phyloP scores from a whole-genome alignment of 192 early-diverging fungal species.

The Backusella luteola region DNA sequence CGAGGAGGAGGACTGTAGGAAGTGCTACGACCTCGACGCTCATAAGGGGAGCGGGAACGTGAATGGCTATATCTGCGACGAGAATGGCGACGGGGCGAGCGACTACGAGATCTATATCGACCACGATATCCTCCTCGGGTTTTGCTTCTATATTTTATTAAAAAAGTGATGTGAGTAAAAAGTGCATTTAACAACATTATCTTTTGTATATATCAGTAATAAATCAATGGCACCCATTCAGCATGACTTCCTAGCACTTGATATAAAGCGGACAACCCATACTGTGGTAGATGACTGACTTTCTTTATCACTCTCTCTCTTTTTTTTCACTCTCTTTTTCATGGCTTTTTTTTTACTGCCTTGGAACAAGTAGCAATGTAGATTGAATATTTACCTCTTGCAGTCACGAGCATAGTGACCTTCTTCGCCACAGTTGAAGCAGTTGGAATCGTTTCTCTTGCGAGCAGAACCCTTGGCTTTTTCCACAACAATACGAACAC shows the following conservation, averaged over 20 bases:
- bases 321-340: background rate
- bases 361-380: background rate
- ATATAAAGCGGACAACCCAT: conserved; percentile 1
- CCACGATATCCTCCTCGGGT: background rate
- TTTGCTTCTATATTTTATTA: background rate
- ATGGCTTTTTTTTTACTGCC: background rate
- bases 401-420: conserved; percentile 23
- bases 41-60: background rate
- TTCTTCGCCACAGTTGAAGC: conserved; percentile 23
- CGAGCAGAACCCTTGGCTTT: conserved; percentile 18
- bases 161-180: background rate
- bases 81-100: conserved; percentile 6
- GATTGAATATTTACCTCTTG: conserved; percentile 4
- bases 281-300: conserved; percentile 4
- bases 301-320: background rate
- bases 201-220: background rate
- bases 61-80: background rate
- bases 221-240: background rate
- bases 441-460: conserved; percentile 11
- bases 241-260: conserved; percentile 7
- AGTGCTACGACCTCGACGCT: background rate
- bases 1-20: background rate
- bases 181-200: background rate
- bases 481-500: conserved; percentile 27
- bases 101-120: conserved; percentile 4